These are phyloP conservation scores for Ganoderma boninense DNA, from an alignment of 1,284 basidiomycete genomes.

Conservation along the genomic window DNA sequence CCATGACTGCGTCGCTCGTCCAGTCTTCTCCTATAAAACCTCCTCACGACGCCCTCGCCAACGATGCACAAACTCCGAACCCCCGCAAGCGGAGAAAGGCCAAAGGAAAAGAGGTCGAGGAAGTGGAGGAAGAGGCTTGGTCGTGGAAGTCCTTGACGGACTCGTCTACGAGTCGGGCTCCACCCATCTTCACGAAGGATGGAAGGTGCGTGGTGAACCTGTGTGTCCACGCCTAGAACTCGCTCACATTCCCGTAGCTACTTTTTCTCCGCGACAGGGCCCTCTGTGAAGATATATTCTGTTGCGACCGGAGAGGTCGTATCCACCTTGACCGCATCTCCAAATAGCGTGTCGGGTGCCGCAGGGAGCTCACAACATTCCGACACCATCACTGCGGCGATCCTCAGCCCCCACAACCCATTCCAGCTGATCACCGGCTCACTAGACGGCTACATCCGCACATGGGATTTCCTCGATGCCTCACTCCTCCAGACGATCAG, in stretches of 20 bases:
- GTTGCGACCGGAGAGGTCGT: constrained; percentile 78
- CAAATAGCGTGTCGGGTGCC: constrained; percentile 54
- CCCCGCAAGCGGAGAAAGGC: constrained; percentile 33
- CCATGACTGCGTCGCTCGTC: constrained; percentile 41
- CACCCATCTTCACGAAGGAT: constrained; percentile 86
- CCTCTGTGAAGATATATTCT: constrained; percentile 85
- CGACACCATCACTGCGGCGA: constrained; percentile 75
- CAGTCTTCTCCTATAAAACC: constrained; percentile 33
- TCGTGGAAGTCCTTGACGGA: constrained; percentile 79
- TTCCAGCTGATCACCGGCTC: constrained; percentile 92
- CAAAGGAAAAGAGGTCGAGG: constrained; percentile 35
- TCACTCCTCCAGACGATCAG: constrained; percentile 79
- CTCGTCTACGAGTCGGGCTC: constrained; percentile 67
- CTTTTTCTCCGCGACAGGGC: constrained; percentile 85
- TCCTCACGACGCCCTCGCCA: constrained; percentile 29
- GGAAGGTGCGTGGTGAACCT: constrained; percentile 68
- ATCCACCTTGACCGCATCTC: constrained; percentile 71
- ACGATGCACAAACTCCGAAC: constrained; percentile 29
- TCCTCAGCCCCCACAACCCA: constrained; percentile 86
- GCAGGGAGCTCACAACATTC: constrained; percentile 36
- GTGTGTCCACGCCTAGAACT: constrained; percentile 22
- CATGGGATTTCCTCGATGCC: constrained; percentile 96
- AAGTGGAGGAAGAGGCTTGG: constrained; percentile 56
- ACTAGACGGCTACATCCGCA: constrained; percentile 82
- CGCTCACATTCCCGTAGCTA: constrained; percentile 60